These are phyloP conservation scores for Fusarium redolens DNA, from an alignment of 2,329 filamentous ascomycete species.

Conservation along the genomic window DNA sequence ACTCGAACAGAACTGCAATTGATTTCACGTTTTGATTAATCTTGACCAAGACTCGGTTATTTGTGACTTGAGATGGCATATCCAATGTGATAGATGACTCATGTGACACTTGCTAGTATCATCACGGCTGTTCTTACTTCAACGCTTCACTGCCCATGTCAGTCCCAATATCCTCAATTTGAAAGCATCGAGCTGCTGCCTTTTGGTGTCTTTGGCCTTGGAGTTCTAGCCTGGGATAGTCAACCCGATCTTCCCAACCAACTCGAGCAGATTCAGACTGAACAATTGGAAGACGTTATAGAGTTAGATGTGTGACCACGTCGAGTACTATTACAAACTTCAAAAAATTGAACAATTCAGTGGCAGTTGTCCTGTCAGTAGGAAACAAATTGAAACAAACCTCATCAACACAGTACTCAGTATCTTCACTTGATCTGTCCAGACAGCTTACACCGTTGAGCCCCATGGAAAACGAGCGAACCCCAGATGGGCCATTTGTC, in stretches of 20 bases:
- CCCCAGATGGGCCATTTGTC: slow-evolving; percentile 41
- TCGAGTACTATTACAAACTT: not conserved
- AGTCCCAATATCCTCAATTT: not conserved
- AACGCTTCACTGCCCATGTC: not conserved
- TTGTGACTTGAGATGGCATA: not conserved
- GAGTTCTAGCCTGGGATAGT: not conserved
- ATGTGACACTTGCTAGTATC: not conserved
- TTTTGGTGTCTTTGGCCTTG: not conserved
- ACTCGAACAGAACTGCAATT: not conserved
- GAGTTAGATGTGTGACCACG: not conserved
- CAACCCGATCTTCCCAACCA: not conserved
- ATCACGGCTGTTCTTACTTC: not conserved
- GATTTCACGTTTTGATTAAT: not conserved
- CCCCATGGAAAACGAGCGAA: slow-evolving; percentile 33
- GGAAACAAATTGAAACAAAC: not conserved
- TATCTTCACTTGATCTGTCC: not conserved
- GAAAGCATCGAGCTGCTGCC: not conserved
- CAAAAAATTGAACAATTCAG: too few species aligned
- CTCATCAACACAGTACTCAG: not conserved
- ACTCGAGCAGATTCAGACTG: not conserved
- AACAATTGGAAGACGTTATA: not conserved
- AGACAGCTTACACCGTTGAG: slow-evolving; percentile 13
- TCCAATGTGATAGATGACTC: not conserved
- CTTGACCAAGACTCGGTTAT: not conserved
- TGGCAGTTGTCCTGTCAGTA: not conserved